These are phyloP conservation scores for Nicotiana undulata DNA, from an alignment of 257 asterid species.

Conservation along the genomic window DNA sequence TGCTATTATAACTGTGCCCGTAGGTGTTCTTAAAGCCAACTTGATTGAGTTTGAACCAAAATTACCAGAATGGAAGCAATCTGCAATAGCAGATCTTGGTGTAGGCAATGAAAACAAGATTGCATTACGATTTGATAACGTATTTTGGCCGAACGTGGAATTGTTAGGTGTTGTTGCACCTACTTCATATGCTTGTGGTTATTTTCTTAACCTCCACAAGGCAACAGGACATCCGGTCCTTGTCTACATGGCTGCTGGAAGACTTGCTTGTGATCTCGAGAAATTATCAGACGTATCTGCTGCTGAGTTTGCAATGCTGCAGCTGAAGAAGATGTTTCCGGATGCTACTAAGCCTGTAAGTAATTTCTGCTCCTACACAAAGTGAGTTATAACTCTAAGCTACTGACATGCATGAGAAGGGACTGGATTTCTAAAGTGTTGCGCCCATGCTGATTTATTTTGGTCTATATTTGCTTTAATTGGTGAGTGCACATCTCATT, in stretches of 20 bases:
- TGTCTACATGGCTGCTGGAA: constrained; percentile 98
- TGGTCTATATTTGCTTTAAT: background rate
- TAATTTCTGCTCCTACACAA: background rate
- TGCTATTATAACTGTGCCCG: constrained; percentile 82
- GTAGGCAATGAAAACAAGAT: constrained; percentile 91
- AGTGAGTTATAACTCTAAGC: background rate
- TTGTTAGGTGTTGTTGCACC: constrained; percentile 76
- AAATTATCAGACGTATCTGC: constrained; percentile 78
- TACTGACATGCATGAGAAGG: background rate
- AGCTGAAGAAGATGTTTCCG: constrained; percentile 84
- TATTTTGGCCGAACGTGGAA: constrained; percentile 97
- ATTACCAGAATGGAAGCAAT: constrained; percentile 84
- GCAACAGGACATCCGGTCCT: constrained; percentile 90
- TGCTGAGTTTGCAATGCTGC: constrained; percentile 64
- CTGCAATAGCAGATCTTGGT: constrained; percentile 93
- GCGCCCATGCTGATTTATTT: background rate
- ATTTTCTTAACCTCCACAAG: constrained; percentile 93
- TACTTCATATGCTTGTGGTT: constrained; percentile 83
- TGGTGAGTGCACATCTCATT: background rate
- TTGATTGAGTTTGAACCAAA: constrained; percentile 73
- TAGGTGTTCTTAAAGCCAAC: constrained; percentile 83
- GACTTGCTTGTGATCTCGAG: constrained; percentile 82
- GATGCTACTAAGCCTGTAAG: constrained; percentile 82
- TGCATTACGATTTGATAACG: constrained; percentile 63
- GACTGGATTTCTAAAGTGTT: background rate